A percentile compares a stretch with the other conserved stretches of the same genome.
Conservation (phyloP, 495 filamentous ascomycete genomes). For the Aspergillus heteromorphus region DNA sequence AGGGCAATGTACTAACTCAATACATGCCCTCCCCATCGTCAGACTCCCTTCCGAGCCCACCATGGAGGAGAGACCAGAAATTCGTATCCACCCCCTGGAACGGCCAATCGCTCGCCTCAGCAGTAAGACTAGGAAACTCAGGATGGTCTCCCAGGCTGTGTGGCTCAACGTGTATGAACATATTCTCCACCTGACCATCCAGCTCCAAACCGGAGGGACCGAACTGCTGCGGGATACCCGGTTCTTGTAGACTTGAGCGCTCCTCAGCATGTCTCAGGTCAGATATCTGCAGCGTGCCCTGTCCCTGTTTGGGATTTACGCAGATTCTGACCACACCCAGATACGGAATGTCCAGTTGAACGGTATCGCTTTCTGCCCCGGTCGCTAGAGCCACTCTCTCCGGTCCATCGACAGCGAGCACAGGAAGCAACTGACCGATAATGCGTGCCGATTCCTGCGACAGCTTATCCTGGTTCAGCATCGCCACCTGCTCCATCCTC, state of each 20-base stretch:
- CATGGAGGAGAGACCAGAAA: not conserved
- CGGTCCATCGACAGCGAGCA: not conserved
- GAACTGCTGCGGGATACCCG: no score
- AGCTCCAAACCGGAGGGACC: no score
- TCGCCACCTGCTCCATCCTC: not conserved
- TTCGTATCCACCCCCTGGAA: not conserved
- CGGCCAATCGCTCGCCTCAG: not conserved
- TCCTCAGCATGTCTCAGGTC: not conserved
- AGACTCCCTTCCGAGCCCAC: not conserved
- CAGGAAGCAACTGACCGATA: not conserved
- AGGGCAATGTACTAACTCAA: no score
- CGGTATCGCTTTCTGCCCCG: not conserved
- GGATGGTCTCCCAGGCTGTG: not conserved
- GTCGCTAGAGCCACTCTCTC: not conserved
- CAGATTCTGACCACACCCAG: not conserved
- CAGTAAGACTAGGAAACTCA: not conserved
- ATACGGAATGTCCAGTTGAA: not conserved
- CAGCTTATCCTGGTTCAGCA: conserved; percentile 1
- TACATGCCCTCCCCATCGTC: not conserved
- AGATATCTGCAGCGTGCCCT: not conserved
- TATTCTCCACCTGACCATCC: not conserved
- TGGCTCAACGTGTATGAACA: not conserved
- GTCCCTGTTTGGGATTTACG: not conserved
- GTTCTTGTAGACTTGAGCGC: not conserved
- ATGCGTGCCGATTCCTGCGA: not conserved